phyloP scores from a whole-genome alignment of 495 filamentous ascomycete genomes.

The Jackrogersella minutella region DNA sequence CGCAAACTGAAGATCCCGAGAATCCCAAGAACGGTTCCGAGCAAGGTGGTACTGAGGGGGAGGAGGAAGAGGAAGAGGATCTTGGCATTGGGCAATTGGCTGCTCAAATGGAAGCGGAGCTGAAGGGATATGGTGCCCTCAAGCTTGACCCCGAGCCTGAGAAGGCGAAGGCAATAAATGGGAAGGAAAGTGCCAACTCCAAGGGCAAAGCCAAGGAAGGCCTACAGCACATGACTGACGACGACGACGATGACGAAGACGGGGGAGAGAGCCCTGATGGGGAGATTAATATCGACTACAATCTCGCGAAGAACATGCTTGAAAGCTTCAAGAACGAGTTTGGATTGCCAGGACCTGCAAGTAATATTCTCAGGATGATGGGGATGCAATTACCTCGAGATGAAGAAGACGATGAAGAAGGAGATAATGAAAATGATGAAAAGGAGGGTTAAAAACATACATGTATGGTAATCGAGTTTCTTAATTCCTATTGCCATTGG shows the following conservation, averaged over 20 bases:
- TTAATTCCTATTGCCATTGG: not conserved
- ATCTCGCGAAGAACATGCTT: constrained; percentile 88
- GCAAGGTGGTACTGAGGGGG: constrained; percentile 37
- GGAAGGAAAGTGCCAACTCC: constrained; percentile 1
- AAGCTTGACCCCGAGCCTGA: constrained; percentile 60
- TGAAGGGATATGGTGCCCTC: constrained; percentile 78
- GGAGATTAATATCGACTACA: constrained; percentile 81
- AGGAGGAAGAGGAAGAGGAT: constrained; percentile 62
- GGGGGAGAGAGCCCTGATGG: constrained; percentile 54
- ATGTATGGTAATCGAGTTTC: not conserved
- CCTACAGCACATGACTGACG: constrained; percentile 20
- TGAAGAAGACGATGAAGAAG: constrained; percentile 61
- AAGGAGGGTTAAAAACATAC: not conserved
- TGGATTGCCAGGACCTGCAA: constrained; percentile 82
- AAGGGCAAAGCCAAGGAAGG: constrained; percentile 35
- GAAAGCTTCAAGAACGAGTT: constrained; percentile 90
- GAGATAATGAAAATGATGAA: constrained; percentile 49
- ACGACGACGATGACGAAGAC: too few species aligned
- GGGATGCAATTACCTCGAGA: constrained; percentile 81
- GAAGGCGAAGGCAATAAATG: constrained; percentile 34
- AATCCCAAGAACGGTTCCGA: constrained; percentile 10
- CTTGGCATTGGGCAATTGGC: constrained; percentile 77
- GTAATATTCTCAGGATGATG: constrained; percentile 87
- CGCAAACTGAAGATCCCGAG: constrained; percentile 34
- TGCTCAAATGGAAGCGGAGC: constrained; percentile 80